Conservation (phyloP, 2,329 filamentous ascomycete genomes). For the Colletotrichum musicola region DNA sequence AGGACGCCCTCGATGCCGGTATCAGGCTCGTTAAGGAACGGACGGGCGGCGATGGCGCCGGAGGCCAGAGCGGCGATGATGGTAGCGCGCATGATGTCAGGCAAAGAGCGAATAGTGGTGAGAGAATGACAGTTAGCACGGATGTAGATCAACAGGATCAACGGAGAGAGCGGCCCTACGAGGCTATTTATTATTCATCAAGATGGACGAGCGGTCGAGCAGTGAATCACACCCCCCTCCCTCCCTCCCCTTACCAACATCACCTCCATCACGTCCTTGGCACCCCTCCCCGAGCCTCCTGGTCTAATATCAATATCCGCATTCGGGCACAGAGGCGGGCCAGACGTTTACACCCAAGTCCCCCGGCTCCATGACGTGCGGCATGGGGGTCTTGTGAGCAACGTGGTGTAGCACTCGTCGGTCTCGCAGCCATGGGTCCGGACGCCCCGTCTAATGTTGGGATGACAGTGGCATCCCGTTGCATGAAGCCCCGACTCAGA, state of each 20-base stretch:
- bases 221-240: not conserved
- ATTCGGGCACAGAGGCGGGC: slow-evolving; percentile 22
- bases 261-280: slow-evolving; percentile 1
- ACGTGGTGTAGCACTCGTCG: no score
- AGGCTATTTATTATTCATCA: slow-evolving; percentile 27
- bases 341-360: slow-evolving; percentile 5
- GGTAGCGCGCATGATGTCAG: slow-evolving; percentile 44
- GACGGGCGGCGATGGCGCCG: slow-evolving; percentile 55
- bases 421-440: not conserved
- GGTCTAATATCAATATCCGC: slow-evolving; percentile 13
- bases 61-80: slow-evolving; percentile 46
- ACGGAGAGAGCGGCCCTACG: slow-evolving; percentile 14
- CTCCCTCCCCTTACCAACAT: slow-evolving; percentile 1
- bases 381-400: slow-evolving; percentile 27
- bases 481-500: slow-evolving; percentile 14
- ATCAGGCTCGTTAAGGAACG: slow-evolving; percentile 60
- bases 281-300: slow-evolving; percentile 3
- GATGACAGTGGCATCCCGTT: slow-evolving; percentile 3
- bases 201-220: not conserved
- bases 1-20: slow-evolving; percentile 58
- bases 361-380: slow-evolving; percentile 33
- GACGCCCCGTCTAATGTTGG: slow-evolving; percentile 15
- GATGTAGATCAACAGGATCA: not conserved
- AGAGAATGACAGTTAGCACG: slow-evolving; percentile 14
- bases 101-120: slow-evolving; percentile 30